These are phyloP conservation scores for Diaporthe batatas DNA, from an alignment of 2,329 filamentous ascomycete genomes.

Conservation along the genomic window DNA sequence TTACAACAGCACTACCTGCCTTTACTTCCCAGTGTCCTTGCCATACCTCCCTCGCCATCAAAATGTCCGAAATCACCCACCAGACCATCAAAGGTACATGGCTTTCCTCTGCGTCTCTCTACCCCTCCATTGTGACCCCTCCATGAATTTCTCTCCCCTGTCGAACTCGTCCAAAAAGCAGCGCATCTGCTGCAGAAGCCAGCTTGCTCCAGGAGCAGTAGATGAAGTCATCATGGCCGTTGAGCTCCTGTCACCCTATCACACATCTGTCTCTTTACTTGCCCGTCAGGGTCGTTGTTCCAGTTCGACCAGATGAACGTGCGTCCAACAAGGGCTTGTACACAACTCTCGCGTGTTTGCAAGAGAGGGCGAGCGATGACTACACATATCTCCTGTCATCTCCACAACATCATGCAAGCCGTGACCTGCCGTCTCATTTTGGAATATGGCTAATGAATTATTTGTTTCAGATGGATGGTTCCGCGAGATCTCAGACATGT, in stretches of 20 bases:
- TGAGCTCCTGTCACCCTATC: not conserved
- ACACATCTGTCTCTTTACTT: not conserved
- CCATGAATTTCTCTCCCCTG: slow-evolving; percentile 16
- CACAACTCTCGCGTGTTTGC: not conserved
- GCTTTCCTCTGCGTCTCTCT: slow-evolving; percentile 47
- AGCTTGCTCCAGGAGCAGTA: not conserved
- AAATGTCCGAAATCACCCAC: slow-evolving; percentile 69
- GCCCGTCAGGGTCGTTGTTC: not conserved
- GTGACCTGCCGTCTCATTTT: not conserved
- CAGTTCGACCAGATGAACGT: too few species aligned
- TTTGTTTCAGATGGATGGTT: slow-evolving; percentile 92
- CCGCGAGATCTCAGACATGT: slow-evolving; percentile 98
- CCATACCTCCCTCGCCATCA: slow-evolving; percentile 36
- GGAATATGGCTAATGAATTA: slow-evolving; percentile 32
- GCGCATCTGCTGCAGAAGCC: not conserved
- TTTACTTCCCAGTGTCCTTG: not conserved
- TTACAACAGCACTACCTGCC: not conserved
- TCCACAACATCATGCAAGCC: not conserved
- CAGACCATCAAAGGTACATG: slow-evolving; percentile 69
- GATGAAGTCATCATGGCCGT: not conserved
- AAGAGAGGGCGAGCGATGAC: not conserved
- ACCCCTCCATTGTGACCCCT: slow-evolving; percentile 46
- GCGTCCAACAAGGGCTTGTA: not conserved
- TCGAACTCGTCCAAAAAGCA: not conserved
- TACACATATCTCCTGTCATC: not conserved